These are phyloP conservation scores for Hypholoma fasciculare DNA, from an alignment of 768 basidiomycete species.

Conservation along the genomic window DNA sequence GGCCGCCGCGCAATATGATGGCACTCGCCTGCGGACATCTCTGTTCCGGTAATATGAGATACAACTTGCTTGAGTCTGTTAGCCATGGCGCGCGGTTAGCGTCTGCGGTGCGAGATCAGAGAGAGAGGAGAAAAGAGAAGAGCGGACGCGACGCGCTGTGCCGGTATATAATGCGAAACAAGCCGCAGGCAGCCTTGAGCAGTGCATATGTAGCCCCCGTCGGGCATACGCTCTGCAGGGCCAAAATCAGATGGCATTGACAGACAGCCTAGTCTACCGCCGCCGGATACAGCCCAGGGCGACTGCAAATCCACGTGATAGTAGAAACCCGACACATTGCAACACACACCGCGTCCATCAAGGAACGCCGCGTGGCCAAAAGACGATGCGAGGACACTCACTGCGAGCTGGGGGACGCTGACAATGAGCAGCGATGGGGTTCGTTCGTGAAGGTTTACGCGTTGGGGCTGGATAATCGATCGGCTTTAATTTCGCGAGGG, in stretches of 20 bases:
- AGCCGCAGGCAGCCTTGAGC: neutral
- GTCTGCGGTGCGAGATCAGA: constrained; percentile 6
- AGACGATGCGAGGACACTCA: neutral
- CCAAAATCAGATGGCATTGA: constrained; percentile 18
- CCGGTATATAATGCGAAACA: neutral
- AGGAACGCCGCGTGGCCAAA: neutral
- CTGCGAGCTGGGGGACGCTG: constrained; percentile 1
- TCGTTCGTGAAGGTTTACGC: neutral
- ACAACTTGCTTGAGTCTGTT: constrained; percentile 61
- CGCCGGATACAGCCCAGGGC: neutral
- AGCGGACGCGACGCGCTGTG: neutral
- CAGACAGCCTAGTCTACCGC: neutral
- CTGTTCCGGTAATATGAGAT: constrained; percentile 46
- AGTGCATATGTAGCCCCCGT: neutral
- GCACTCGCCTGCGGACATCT: constrained; percentile 57
- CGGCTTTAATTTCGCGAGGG: constrained; percentile 4
- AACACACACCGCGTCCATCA: neutral
- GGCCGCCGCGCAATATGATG: neutral
- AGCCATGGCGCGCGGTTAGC: constrained; percentile 38
- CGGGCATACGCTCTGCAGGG: neutral
- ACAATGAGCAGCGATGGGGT: neutral
- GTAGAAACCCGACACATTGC: neutral
- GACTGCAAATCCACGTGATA: constrained; percentile 19
- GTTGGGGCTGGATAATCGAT: constrained; percentile 3
- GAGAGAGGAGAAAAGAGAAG: neutral